These are phyloP conservation scores for Mortierella sp. DNA, from an alignment of 371 early-diverging fungal species.

Conservation along the genomic window DNA sequence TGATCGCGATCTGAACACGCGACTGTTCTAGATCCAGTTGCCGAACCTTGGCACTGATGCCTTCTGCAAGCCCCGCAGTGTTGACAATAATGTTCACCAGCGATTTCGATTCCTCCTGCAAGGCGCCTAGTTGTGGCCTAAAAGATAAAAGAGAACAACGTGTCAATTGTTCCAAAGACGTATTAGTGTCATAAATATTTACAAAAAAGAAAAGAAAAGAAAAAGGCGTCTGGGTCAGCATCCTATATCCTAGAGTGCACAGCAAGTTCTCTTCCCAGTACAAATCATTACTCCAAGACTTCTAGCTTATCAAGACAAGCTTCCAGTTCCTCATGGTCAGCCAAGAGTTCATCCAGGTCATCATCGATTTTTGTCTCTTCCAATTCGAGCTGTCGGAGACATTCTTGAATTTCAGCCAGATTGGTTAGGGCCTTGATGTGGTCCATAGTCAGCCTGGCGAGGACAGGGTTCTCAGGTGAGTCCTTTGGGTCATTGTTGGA, in stretches of 20 bases:
- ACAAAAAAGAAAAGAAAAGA: neutral
- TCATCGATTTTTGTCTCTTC: slow-evolving; percentile 75
- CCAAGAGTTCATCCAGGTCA: slow-evolving; percentile 67
- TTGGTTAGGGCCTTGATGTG: slow-evolving; percentile 60
- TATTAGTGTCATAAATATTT: slow-evolving; percentile 7
- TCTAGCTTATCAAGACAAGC: slow-evolving; percentile 60
- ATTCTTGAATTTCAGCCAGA: slow-evolving; percentile 72
- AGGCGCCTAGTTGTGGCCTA: slow-evolving; percentile 70
- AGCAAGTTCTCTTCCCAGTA: neutral
- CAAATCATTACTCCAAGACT: slow-evolving; percentile 57
- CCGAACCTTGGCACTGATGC: slow-evolving; percentile 84
- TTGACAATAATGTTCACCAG: slow-evolving; percentile 70
- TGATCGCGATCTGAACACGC: slow-evolving; percentile 74
- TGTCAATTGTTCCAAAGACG: neutral
- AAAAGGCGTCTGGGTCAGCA: neutral
- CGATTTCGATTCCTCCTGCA: slow-evolving; percentile 62
- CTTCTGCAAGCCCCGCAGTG: slow-evolving; percentile 80
- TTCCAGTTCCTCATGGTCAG: slow-evolving; percentile 53
- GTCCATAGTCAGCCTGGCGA: slow-evolving; percentile 15
- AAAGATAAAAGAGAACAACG: neutral
- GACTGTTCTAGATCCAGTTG: slow-evolving; percentile 86
- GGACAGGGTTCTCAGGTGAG: no score
- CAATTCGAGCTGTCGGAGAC: slow-evolving; percentile 68
- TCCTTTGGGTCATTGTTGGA: no score
- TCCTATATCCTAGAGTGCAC: neutral